Conservation (phyloP, 1,284 basidiomycete genomes). For the Cutaneotrichosporon mucoides region DNA sequence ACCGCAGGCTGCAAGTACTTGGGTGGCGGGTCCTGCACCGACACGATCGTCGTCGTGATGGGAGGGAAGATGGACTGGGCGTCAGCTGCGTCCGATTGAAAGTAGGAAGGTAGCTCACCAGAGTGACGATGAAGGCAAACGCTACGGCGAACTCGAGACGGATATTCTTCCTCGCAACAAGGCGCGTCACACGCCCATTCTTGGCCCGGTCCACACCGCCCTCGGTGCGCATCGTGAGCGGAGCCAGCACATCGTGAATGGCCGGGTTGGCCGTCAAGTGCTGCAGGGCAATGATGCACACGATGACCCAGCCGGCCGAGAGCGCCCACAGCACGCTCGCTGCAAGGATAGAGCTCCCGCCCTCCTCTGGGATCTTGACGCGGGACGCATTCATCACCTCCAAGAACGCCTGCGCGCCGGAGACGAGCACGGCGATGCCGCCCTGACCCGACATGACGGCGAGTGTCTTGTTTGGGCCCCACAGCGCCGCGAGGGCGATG, state of each 20-base stretch:
- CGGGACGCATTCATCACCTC: constrained; percentile 29
- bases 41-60: constrained; percentile 68
- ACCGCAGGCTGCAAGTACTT: constrained; percentile 40
- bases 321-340: constrained; percentile 42
- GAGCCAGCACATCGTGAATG: constrained; percentile 19
- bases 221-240: constrained; percentile 11
- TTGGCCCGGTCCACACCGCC: constrained; percentile 5
- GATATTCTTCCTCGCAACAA: constrained; percentile 57
- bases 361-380: constrained; percentile 2
- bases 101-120: constrained; percentile 60
- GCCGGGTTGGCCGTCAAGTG: constrained; percentile 30
- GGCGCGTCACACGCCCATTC: constrained; percentile 21
- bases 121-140: constrained; percentile 70
- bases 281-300: constrained; percentile 25
- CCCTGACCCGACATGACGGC: constrained; percentile 50
- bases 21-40: constrained; percentile 55
- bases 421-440: constrained; percentile 47
- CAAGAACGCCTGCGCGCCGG: constrained; percentile 37
- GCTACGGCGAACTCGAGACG: constrained; percentile 67
- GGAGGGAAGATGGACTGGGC: constrained; percentile 75
- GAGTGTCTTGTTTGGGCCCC: constrained; percentile 40
- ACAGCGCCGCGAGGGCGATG: constrained; percentile 40
- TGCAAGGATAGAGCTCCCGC: constrained; percentile 18
- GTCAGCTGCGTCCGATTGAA: not conserved
- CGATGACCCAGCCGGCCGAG: constrained; percentile 15